Evolutionary conservation across 2,329 filamentous ascomycete species (phyloP).

Genomic region (Monosporascus sp.): DNA sequence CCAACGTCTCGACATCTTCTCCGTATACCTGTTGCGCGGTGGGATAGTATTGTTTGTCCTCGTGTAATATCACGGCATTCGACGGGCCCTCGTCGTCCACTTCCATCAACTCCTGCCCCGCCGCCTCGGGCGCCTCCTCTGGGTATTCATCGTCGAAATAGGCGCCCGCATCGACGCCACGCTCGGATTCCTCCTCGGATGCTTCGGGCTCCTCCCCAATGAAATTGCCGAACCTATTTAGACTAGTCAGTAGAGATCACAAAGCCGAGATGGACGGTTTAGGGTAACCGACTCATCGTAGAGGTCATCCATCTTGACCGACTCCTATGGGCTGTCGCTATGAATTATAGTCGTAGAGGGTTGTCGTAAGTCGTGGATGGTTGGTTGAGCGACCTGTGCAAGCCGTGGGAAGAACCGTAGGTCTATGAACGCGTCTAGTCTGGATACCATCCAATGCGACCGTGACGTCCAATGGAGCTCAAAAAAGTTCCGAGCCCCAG

Average conservation of each 20-base stretch:
- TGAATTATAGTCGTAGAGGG: slow-evolving; percentile 4
- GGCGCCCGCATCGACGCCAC: slow-evolving; percentile 66
- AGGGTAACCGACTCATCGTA: slow-evolving; percentile 74
- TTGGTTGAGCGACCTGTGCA: too few species aligned
- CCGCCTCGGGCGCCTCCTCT: slow-evolving; percentile 56
- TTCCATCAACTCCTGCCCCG: slow-evolving; percentile 87
- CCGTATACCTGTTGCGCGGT: slow-evolving; percentile 97
- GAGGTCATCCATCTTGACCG: slow-evolving; percentile 75
- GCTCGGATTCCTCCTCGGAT: slow-evolving; percentile 81
- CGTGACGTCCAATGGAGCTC: too few species aligned
- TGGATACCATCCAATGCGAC: too few species aligned
- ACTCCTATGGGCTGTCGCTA: slow-evolving; percentile 12
- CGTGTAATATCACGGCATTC: slow-evolving; percentile 95
- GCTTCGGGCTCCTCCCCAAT: slow-evolving; percentile 84
- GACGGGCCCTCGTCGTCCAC: slow-evolving; percentile 85
- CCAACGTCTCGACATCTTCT: slow-evolving; percentile 86
- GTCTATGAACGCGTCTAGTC: too few species aligned
- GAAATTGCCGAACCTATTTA: slow-evolving; percentile 85
- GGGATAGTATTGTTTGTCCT: slow-evolving; percentile 99
- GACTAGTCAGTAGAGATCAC: slow-evolving; percentile 12
- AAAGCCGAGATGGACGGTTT: neutral
- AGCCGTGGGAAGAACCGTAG: too few species aligned
- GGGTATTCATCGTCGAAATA: slow-evolving; percentile 79
- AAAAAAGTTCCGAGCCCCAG: too few species aligned
- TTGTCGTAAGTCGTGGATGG: too few species aligned